Evolutionary conservation across 495 filamentous ascomycete genomes (phyloP), one percentile per base, ranked within the genome.

Genomic region (Neurospora sp.): DNA sequence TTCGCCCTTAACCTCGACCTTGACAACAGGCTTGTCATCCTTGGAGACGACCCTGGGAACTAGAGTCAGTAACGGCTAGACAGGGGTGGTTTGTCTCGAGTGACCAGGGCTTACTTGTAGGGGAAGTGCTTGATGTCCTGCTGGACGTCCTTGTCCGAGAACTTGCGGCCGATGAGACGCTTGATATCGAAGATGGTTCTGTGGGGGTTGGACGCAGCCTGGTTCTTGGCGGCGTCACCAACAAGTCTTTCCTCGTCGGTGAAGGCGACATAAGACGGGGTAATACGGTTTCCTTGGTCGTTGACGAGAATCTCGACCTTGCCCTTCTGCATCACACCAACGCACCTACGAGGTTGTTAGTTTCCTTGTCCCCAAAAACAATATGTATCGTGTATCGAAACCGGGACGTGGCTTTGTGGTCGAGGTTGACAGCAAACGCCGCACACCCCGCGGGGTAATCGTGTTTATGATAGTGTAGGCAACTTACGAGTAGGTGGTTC

Each of bases 141-240:
- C 84, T 96, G 93, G 72, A 94, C 89, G 73, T 94, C 92, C 84
- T 92, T 93, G 81, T 97, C 93, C 31, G 86, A 86, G 82, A 88
- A 96, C 85, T 94, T 97, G 84, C 93, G 93, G 80, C 93, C 93
- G 80, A 97, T 94, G 79, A 97, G 83, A 78, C 93, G 93, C 93
- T 97, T 97, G 81, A 97, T 89, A 79, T 98, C 96, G 80, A 91
- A 98, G 80, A 99, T 87, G 53, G 96, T 98, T 74, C 91, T 88
- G 75, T 82, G 82, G 59, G 96, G 96, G 88, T 99, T 98, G 73
- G 93, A 87, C 71, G 96, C 92, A 80, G 94, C 97, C 88, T 98
- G 96, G 86, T 99, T 98, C 92, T 99, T 99, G 72, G 96, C 96
- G 75, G 96, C 95, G 84, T 98, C 96, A 88, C 96, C 96, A 75